Conservation (phyloP, 345 rosid genomes). For the Moricandia arvensis region DNA sequence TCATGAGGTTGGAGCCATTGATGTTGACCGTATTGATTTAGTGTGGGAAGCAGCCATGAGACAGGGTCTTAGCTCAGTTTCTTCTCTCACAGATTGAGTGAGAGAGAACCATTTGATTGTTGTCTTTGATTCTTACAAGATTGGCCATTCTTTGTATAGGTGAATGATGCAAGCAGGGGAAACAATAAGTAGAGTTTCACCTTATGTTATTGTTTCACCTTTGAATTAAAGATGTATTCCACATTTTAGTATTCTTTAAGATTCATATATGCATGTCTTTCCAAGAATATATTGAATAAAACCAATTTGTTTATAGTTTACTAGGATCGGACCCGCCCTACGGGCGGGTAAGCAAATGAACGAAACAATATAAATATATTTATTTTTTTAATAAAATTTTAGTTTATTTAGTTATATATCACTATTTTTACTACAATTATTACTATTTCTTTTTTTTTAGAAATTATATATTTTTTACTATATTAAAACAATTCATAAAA, state of each 20-base stretch:
- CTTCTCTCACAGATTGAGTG: slow-evolving; percentile 31
- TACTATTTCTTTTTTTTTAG: too few relatives aligned
- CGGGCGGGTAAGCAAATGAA: too few relatives aligned
- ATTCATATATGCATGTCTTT: neutral
- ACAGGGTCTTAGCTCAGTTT: slow-evolving; percentile 66
- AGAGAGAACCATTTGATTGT: neutral
- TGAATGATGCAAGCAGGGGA: slow-evolving; percentile 24
- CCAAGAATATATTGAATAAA: neutral
- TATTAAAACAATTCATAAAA: too few relatives aligned
- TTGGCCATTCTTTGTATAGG: slow-evolving; percentile 35
- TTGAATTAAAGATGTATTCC: slow-evolving; percentile 9
- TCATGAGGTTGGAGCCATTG: slow-evolving; percentile 93
- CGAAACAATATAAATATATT: too few relatives aligned
- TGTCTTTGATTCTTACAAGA: slow-evolving; percentile 4
- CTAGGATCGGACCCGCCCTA: too few relatives aligned
- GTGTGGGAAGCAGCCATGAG: slow-evolving; percentile 95
- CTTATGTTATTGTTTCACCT: slow-evolving; percentile 18
- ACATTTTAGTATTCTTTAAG: neutral
- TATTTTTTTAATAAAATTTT: too few relatives aligned
- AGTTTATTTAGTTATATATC: too few relatives aligned
- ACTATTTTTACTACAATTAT: too few relatives aligned
- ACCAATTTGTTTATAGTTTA: too few relatives aligned
- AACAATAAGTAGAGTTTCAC: slow-evolving; percentile 2
- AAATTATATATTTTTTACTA: too few relatives aligned
- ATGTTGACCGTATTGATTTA: slow-evolving; percentile 78